These are phyloP conservation scores for Xylaria scruposa DNA, from an alignment of 495 filamentous ascomycete species.

Conservation along the genomic window DNA sequence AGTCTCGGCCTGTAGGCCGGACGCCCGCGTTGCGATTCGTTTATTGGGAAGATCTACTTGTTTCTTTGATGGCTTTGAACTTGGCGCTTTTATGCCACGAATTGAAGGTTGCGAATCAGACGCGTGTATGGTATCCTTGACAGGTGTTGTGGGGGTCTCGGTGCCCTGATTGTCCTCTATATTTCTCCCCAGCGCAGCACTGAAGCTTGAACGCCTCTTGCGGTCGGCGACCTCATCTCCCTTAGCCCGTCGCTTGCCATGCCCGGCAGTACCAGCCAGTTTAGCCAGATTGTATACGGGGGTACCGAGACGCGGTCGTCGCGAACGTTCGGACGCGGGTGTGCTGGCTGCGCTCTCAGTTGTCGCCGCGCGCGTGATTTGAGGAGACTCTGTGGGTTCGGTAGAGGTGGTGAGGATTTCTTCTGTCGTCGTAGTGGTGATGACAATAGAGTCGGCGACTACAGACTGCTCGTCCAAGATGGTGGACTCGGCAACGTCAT, in stretches of 20 bases:
- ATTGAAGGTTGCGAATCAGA: constrained; percentile 33
- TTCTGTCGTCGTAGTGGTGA: constrained; percentile 24
- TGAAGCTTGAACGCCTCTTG: constrained; percentile 51
- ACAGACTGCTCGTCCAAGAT: constrained; percentile 38
- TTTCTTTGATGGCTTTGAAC: constrained; percentile 42
- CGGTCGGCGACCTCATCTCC: constrained; percentile 46
- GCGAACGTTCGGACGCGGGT: constrained; percentile 44
- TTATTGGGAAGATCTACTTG: constrained; percentile 44
- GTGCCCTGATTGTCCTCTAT: constrained; percentile 23
- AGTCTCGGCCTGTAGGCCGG: constrained; percentile 53
- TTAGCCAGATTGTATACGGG: constrained; percentile 63
- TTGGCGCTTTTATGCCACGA: constrained; percentile 34
- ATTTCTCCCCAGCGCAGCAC: constrained; percentile 38
- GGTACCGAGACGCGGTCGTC: constrained; percentile 52
- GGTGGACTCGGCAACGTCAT: constrained; percentile 31
- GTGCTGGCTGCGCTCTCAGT: constrained; percentile 26
- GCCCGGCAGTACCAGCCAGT: constrained; percentile 53
- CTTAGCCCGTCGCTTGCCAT: constrained; percentile 50
- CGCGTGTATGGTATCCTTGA: constrained; percentile 42
- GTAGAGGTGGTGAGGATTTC: background rate
- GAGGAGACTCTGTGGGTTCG: constrained; percentile 10
- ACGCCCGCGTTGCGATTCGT: constrained; percentile 51
- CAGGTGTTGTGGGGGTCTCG: constrained; percentile 31
- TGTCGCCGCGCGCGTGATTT: constrained; percentile 3
- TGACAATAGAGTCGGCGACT: constrained; percentile 49